Conservation (phyloP, 352 stramenopile species). For the Pythium oligandrum region DNA sequence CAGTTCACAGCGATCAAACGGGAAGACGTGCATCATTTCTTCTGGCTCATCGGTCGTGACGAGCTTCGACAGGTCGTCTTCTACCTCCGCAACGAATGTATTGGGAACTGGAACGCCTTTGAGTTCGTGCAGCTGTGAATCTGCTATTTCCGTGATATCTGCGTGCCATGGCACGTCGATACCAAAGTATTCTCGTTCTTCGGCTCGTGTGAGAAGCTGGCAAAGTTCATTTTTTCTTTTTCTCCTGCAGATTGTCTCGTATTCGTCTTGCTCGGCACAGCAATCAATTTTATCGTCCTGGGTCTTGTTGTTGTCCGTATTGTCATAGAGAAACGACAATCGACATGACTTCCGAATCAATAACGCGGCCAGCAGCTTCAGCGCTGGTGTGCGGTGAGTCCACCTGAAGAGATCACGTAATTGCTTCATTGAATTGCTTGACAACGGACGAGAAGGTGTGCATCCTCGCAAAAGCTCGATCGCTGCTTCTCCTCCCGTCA, state of each 20-base stretch:
- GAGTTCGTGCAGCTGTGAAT: too few relatives aligned
- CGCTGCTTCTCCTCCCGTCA: conserved; percentile 16
- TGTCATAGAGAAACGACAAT: conserved; percentile 8
- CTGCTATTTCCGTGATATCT: too few relatives aligned
- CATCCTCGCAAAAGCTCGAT: conserved; percentile 14
- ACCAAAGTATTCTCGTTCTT: too few relatives aligned
- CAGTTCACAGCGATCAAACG: conserved; percentile 13
- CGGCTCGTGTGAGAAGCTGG: too few relatives aligned
- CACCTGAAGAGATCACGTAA: background rate
- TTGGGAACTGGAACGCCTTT: too few relatives aligned
- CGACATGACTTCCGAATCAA: background rate
- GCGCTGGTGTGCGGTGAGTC: background rate
- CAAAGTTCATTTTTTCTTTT: too few relatives aligned
- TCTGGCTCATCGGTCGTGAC: too few relatives aligned
- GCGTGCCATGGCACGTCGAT: too few relatives aligned
- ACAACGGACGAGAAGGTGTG: conserved; percentile 11
- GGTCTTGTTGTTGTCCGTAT: conserved; percentile 9
- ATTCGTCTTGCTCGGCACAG: conserved; percentile 10
- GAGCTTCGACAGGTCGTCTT: too few relatives aligned
- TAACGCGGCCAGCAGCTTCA: background rate
- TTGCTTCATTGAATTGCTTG: conserved; percentile 3
- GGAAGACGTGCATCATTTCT: conserved; percentile 5
- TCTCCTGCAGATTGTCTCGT: background rate
- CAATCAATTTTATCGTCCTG: conserved; percentile 9
- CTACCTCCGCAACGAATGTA: too few relatives aligned